Evolutionary conservation across 2,329 filamentous ascomycete species (phyloP), one percentile per base, ranked within the genome.

Genomic region (Diaporthe helianthi): DNA sequence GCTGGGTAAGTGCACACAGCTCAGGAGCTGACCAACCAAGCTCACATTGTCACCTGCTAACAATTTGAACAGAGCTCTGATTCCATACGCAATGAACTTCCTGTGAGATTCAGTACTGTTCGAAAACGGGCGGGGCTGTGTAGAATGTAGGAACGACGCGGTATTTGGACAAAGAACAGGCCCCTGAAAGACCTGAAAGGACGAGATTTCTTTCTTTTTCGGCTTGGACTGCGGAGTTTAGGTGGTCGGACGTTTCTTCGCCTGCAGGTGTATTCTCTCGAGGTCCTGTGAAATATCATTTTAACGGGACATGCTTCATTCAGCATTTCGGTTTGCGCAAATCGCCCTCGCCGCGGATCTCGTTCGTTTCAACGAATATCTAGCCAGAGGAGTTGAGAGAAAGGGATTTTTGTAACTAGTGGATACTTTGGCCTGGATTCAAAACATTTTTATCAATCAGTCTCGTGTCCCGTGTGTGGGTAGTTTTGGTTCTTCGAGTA

Each of bases 1-100:
- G 87, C 98, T 79, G 94, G 94, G 96, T 98, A 88, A 83, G 94
- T 91, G 36, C 33, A 52, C 51, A 58, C 24, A 41, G 46, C 17
- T 6, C 41, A 44, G 54, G 17, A n/a, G 15, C 17, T 44, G 19
- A 54, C 19, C 22, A 26, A 54, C 19, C 22, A 26, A 31, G 22
- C 47, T 60, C 12, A 22, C 15, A 29, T 5, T 29, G 4, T 33
- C n/a, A 54, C 36, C 8, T 19, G 64, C 66, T 77, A 72, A 76
- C 66, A 41, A 17, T 26, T 7, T 9, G 36, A 2, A 49, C 68
- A 83, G 81, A 70, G 84, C 84, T 38, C 76, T 86, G 65, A 83
- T 85, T 69, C 84, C 84, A 44, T 86, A 84, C 78, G 80, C 86
- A 71, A 84, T 84, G 78, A 84, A 83, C 75, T 80, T 85, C 72